Evolutionary conservation across 345 rosid genomes (phyloP), one percentile per base, ranked within the genome.

Genomic region (Camelina laxa): DNA sequence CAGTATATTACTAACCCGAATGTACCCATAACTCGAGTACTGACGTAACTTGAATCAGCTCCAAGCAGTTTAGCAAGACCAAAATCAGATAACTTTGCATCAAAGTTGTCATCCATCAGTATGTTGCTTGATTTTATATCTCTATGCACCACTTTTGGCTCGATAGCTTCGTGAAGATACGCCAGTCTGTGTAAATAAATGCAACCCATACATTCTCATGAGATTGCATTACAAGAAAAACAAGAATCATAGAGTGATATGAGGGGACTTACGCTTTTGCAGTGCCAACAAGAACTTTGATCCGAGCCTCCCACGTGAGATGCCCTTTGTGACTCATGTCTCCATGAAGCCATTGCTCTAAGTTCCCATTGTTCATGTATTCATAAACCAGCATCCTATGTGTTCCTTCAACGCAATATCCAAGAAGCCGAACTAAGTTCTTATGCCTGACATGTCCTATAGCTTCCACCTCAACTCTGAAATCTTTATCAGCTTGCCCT

Each of bases 11-110:
- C 96, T 86, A 81, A 94, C 97, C 99, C 99, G 42, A 94, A 94
- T 44, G 99, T 94, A 68, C 99, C 97, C 99, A 94, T 94, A 53
- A 94, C 97, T 84, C 97, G 84, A 42, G 99, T 94, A 56, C 97
- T 90, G 64, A 94, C 85, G 54, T 88, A 86, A 77, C 89, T 90
- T 75, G 84, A 87, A 80, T 93, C 98, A 54, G 93, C 92, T 82
- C 97, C 97, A 27, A 94, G 86, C 82, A 94, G 70, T 70, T 94
- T 94, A 66, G 98, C 97, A 74, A 94, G 89, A 55, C 97, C 96
- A 59, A 94, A 94, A 84, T 94, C 96, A 70, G 98, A 94, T 78
- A 94, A 85, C 83, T 88, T 94, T 4, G 96, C 96, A 11, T 88
- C 93, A 75, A 94, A 94, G 59, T 78, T 85, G 56, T 84, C 92